Evolutionary conservation across 2,329 filamentous ascomycete species (phyloP), one percentile per base, ranked within the genome.

Genomic region (Ophiostoma perfectum): DNA sequence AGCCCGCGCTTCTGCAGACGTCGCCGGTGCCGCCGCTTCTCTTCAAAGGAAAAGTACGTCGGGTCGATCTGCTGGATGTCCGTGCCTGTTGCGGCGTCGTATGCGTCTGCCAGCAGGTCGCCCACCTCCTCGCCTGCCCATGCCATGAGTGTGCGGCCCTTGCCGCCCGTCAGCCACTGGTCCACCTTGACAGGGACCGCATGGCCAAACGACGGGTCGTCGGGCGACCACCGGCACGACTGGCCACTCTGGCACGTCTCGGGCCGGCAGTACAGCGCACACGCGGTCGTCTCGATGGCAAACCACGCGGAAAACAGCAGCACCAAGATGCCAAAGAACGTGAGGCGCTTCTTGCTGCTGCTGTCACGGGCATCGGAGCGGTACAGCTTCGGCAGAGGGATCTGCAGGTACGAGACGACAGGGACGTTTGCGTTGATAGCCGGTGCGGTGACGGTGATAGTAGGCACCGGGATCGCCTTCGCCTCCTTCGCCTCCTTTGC

Each of bases 121-220:
- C 77, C 76, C 1, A 80, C 70, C 47, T 84, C 80, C 65, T 85
- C 81, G 4, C 74, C 72, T 1, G 79, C 71, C 60, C 76, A 74
- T n/a, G 74, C 75, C 14, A 77, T 75, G 3, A 81, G 60, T 1
- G 71, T 73, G 49, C 83, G 81, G 5, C 83, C 83, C 45, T 76
- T 77, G 0, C 85, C 85, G 16, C 83, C 82, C 0, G 83, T 84
- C 8, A 79, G 74, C 86, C 86, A 88, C 72, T 88, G 81, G 74
- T 89, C 86, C 12, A 88, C 73, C 77, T 88, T 88, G 68, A 86
- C 82, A 3, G 86, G 86, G 63, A 88, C 79, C 1, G 85, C 84
- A 52, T 79, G 80, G n/a, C 86, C 86, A 75, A 86, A 88, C 39
- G 81, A 81, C 0, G 86, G 86, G 74, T 88, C 86, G 63, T 84